Evolutionary conservation across 495 filamentous ascomycete species (phyloP), one percentile per base, ranked within the genome.

Genomic region (Xylaria nigripes): DNA sequence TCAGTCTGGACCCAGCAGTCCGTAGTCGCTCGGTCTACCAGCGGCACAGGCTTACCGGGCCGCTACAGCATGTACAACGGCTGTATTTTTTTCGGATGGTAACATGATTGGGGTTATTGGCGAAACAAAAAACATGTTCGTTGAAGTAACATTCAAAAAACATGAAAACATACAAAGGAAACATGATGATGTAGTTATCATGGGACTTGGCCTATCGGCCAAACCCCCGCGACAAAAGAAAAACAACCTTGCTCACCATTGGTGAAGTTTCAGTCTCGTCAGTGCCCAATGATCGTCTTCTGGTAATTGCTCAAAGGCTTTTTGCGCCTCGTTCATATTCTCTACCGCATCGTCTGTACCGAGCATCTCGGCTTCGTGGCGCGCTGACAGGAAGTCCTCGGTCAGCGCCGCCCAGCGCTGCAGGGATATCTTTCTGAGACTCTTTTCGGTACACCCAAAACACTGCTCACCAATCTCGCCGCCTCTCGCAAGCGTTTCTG

Each of bases 401-500:
- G 53, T 46, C 10, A 50, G 45, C 3, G 24, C 9, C 5, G 38
- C 21, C 46, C 38, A 13, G 45, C 21, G 32, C 41, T 45, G 3
- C 18, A 56, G 12, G 10, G 47, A 56, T 15, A 6, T 8, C 0
- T 50, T 29, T 9, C 48, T n/a, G 12, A 13, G 23, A 21, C n/a
- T 2, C 29, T 9, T 15, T 18, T 50, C 27, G 10, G 32, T 15
- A 24, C 61, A 64, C 12, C 29, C 43, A 2, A 16, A 45, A 8
- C 34, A 42, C 16, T 45, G 30, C 2, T n/a, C 8, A 2, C 52
- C 55, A 3, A 61, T 57, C n/a, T 19, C 22, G 6, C 59, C 59
- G 10, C 51, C 52, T 1, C 49, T 22, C 0, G 48, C 0, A 0
- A 66, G 27, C 1, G 64, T 66, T 23, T 51, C 50, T 0, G 64